Evolutionary conservation across 148 eudicot species (phyloP).

Genomic region (Camellia sinensis): DNA sequence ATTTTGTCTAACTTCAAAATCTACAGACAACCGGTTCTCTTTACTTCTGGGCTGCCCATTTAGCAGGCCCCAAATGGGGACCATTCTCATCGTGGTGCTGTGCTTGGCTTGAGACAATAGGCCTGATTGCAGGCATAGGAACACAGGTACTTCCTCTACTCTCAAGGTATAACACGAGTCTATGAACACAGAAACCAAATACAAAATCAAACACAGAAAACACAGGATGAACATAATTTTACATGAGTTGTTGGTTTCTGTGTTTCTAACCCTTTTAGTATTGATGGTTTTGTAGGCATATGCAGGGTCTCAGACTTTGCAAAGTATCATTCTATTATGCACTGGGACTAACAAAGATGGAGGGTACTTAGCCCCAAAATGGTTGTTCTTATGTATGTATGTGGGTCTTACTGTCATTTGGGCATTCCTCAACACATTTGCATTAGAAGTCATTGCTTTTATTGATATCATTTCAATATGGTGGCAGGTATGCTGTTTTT

Average conservation of each 20-base stretch:
- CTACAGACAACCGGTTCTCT: slow-evolving; percentile 69
- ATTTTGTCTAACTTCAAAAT: neutral
- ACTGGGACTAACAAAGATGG: slow-evolving; percentile 64
- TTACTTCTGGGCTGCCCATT: slow-evolving; percentile 73
- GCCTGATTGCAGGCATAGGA: slow-evolving; percentile 61
- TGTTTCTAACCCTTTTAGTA: neutral
- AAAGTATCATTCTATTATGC: slow-evolving; percentile 52
- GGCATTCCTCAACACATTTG: slow-evolving; percentile 68
- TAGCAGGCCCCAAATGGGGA: slow-evolving; percentile 71
- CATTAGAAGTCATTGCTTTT: slow-evolving; percentile 56
- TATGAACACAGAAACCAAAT: too few species aligned
- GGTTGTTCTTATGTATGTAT: slow-evolving; percentile 64
- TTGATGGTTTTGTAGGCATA: slow-evolving; percentile 42
- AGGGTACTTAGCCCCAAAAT: slow-evolving; percentile 60
- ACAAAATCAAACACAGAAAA: too few species aligned
- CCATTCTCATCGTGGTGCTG: slow-evolving; percentile 80
- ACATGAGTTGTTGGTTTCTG: neutral
- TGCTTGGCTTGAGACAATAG: slow-evolving; percentile 71
- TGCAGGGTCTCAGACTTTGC: slow-evolving; percentile 63
- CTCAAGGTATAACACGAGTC: neutral
- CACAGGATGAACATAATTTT: too few species aligned
- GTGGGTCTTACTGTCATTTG: slow-evolving; percentile 49
- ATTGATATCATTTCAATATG: slow-evolving; percentile 56
- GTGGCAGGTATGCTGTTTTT: slow-evolving; percentile 52
- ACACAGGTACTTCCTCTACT: slow-evolving; percentile 43